A percentile compares a stretch with the other conserved stretches of the same genome.
Conservation (phyloP, 805 yeast species). For the Candida namnaoensis region DNA sequence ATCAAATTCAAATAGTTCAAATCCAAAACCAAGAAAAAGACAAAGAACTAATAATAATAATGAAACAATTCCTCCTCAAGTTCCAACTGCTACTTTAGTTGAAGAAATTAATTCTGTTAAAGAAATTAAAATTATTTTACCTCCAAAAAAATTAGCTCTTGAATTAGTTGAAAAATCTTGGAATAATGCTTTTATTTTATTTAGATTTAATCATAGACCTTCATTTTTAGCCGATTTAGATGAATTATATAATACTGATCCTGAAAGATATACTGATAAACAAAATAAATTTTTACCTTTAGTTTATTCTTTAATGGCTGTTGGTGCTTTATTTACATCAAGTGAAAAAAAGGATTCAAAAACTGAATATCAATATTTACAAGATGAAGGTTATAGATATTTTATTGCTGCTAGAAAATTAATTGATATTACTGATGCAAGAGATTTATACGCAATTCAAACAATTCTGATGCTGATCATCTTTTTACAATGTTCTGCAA, state of each 20-base stretch:
- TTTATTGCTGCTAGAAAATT: slow-evolving; percentile 74
- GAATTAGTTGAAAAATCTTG: slow-evolving; percentile 69
- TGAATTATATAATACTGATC: slow-evolving; percentile 67
- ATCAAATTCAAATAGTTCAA: slow-evolving; percentile 1
- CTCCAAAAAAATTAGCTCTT: slow-evolving; percentile 66
- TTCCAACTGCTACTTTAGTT: slow-evolving; percentile 23
- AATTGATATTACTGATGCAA: slow-evolving; percentile 74
- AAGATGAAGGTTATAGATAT: slow-evolving; percentile 73
- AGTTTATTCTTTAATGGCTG: slow-evolving; percentile 80
- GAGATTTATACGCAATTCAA: slow-evolving; percentile 75
- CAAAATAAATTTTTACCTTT: slow-evolving; percentile 73
- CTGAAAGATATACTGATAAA: slow-evolving; percentile 58
- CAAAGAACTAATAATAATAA: slow-evolving; percentile 2
- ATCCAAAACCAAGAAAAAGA: not conserved
- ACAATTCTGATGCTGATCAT: slow-evolving; percentile 80
- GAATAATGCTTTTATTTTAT: slow-evolving; percentile 79
- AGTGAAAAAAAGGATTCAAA: slow-evolving; percentile 26
- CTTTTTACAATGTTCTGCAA: slow-evolving; percentile 82
- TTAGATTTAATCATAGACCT: slow-evolving; percentile 82
- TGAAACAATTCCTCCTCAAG: slow-evolving; percentile 7
- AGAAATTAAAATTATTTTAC: slow-evolving; percentile 60
- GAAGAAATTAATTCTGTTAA: slow-evolving; percentile 26
- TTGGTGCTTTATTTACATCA: slow-evolving; percentile 65
- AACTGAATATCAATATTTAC: slow-evolving; percentile 27
- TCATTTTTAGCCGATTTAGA: slow-evolving; percentile 68